Percentiles rank a stretch among this genome's conserved stretches.
Conservation (phyloP, 2,329 filamentous ascomycete genomes). For the Didymella exigua region DNA sequence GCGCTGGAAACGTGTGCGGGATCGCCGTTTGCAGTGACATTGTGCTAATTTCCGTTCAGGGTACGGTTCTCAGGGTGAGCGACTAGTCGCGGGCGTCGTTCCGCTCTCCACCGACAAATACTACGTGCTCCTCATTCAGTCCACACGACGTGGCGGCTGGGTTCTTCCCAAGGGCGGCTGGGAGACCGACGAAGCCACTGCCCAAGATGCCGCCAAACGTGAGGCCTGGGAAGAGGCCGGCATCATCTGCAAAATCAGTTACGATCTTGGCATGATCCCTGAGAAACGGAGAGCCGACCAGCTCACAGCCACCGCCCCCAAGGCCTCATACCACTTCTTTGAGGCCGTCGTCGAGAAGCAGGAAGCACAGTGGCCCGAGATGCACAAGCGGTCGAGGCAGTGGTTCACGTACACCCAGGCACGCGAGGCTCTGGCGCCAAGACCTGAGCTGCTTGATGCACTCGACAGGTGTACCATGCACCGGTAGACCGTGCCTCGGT, state of each 20-base stretch:
- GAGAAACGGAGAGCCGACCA: conserved; percentile 71
- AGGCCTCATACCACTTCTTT: conserved; percentile 79
- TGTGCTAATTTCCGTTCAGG: conserved; percentile 60
- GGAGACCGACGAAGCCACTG: conserved; percentile 91
- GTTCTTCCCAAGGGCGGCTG: conserved; percentile 97
- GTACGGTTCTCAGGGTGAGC: conserved; percentile 89
- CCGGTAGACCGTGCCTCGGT: conserved; percentile 33
- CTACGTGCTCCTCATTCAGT: conserved; percentile 92
- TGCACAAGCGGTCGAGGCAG: conserved; percentile 83
- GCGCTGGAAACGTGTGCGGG: not conserved
- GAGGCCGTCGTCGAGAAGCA: conserved; percentile 88
- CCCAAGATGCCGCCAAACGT: conserved; percentile 79
- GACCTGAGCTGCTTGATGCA: conserved; percentile 88
- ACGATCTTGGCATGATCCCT: conserved; percentile 83
- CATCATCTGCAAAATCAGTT: conserved; percentile 81
- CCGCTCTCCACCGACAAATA: conserved; percentile 84
- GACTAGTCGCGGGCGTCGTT: conserved; percentile 92
- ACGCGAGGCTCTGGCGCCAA: conserved; percentile 72
- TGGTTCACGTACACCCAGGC: conserved; percentile 90
- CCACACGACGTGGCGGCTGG: conserved; percentile 88
- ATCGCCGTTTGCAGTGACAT: conserved; percentile 6
- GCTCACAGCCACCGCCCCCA: conserved; percentile 67
- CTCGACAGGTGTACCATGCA: conserved; percentile 74
- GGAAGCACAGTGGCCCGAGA: conserved; percentile 89
- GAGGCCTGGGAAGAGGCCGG: conserved; percentile 99